Percentiles rank a stretch among this genome's conserved stretches.
Evolutionary conservation across 2,329 filamentous ascomycete species (phyloP).

Genomic region (Fusarium floridanum): DNA sequence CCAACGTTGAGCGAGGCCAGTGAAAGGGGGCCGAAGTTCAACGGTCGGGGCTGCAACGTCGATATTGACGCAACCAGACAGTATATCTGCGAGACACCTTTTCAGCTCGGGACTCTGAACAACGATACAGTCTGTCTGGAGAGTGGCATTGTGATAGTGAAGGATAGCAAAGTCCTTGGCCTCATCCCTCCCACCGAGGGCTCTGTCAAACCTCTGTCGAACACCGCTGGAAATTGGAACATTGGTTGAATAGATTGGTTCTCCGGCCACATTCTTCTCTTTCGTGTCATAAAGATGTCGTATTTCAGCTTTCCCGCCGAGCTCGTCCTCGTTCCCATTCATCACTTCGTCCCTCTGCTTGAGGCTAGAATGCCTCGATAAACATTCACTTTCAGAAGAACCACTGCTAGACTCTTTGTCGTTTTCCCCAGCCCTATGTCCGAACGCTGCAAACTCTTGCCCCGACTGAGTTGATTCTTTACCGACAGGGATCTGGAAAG

Average conservation of each 20-base stretch:
- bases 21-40: slow-evolving; percentile 1
- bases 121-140: neutral
- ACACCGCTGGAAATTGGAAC: neutral
- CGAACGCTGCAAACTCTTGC: too few relatives aligned
- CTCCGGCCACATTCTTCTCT: neutral
- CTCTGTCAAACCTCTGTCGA: neutral
- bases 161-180: neutral
- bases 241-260: neutral
- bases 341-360: neutral
- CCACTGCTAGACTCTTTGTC: too few relatives aligned
- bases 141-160: neutral
- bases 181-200: neutral
- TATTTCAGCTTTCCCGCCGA: neutral
- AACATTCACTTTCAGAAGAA: neutral
- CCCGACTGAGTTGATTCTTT: too few relatives aligned
- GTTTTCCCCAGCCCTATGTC: too few relatives aligned
- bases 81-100: neutral
- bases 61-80: neutral
- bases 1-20: slow-evolving; percentile 8
- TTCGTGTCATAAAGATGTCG: neutral
- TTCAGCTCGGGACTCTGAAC: slow-evolving; percentile 10
- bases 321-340: neutral
- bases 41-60: neutral
- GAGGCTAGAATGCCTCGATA: neutral
- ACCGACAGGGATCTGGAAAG: too few relatives aligned